phyloP scores from a whole-genome alignment of 2,329 filamentous ascomycete species.

The Arthrobotrys conoides region DNA sequence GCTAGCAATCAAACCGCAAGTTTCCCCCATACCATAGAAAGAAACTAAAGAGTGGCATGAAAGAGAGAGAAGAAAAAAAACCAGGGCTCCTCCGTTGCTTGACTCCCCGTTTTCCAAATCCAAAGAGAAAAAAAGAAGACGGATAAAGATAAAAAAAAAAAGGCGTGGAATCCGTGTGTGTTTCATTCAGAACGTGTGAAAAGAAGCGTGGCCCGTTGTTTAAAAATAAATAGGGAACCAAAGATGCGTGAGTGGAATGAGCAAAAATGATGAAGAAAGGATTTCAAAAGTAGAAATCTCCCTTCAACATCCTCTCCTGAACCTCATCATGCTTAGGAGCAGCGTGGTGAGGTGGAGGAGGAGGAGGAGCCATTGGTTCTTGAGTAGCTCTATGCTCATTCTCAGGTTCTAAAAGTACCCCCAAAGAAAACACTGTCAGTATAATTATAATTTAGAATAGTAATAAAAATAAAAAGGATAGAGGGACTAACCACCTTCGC shows the following conservation, averaged over 20 bases:
- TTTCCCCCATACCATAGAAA: neutral
- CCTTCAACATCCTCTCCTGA: slow-evolving; percentile 96
- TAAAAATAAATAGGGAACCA: neutral
- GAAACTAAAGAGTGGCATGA: neutral
- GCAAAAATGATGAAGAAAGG: neutral
- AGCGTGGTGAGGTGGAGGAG: slow-evolving; percentile 64
- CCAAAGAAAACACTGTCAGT: slow-evolving; percentile 67
- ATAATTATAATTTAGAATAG: too few species aligned
- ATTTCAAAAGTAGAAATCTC: slow-evolving; percentile 88
- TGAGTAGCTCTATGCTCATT: slow-evolving; percentile 47
- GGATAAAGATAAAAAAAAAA: slow-evolving; percentile 2
- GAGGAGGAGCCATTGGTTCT: slow-evolving; percentile 65
- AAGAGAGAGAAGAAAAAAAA: slow-evolving; percentile 1
- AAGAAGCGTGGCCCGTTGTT: neutral
- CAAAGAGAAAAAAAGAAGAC: neutral
- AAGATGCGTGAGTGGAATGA: neutral
- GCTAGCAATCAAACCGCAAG: neutral
- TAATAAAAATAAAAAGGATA: slow-evolving; percentile 61
- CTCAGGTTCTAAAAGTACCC: slow-evolving; percentile 64
- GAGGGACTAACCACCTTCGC: slow-evolving; percentile 75
- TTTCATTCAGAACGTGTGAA: neutral
- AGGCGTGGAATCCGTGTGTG: slow-evolving; percentile 24
- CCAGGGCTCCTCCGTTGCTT: slow-evolving; percentile 15
- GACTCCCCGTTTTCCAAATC: slow-evolving; percentile 19
- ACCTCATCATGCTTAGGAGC: slow-evolving; percentile 79